Conservation (phyloP, 345 rosid genomes). For the Acer yangbiense region DNA sequence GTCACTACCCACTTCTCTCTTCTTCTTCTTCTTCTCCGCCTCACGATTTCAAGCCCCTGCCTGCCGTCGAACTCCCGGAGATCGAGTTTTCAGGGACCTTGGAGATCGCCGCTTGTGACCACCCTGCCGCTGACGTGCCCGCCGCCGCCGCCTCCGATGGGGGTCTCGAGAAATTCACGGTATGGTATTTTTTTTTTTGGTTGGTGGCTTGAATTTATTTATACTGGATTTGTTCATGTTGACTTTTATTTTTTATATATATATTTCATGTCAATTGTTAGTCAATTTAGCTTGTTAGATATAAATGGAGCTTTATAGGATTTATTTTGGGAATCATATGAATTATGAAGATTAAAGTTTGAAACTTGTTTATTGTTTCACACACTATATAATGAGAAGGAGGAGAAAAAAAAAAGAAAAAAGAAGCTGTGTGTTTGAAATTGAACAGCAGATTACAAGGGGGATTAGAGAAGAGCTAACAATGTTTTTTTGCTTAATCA, state of each 20-base stretch:
- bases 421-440: too few relatives aligned
- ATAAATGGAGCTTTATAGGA: background rate
- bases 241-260: slow-evolving; percentile 6
- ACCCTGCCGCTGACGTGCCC: slow-evolving; percentile 17
- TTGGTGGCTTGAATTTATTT: background rate
- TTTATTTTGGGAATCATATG: background rate
- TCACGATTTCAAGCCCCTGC: slow-evolving; percentile 72
- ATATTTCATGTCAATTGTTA: background rate
- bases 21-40: slow-evolving; percentile 44
- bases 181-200: slow-evolving; percentile 7
- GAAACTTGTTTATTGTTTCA: background rate
- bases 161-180: slow-evolving; percentile 59
- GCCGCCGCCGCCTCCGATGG: slow-evolving; percentile 12
- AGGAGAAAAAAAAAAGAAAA: background rate
- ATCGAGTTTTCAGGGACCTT: slow-evolving; percentile 49
- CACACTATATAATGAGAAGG: background rate
- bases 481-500: too few relatives aligned
- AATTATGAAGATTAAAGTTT: background rate
- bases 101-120: slow-evolving; percentile 44
- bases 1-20: slow-evolving; percentile 69
- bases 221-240: slow-evolving; percentile 9
- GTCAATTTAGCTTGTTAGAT: background rate
- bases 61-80: slow-evolving; percentile 68
- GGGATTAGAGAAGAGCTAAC: too few relatives aligned
- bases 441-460: too few relatives aligned